These are phyloP conservation scores for Phytopythium cucurbitacearum DNA, from an alignment of 352 stramenopile species.

Conservation along the genomic window DNA sequence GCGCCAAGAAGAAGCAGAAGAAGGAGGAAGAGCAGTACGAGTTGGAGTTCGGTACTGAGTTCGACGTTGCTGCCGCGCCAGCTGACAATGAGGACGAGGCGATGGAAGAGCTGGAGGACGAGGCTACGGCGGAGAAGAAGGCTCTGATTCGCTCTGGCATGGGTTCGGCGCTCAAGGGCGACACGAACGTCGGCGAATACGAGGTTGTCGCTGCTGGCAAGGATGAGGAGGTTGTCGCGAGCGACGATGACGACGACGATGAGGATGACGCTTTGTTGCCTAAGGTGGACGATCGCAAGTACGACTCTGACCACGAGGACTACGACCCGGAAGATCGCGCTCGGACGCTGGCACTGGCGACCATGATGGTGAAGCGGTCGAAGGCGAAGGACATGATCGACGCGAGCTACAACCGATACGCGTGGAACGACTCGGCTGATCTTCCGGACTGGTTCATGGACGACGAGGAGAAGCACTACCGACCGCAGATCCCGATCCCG, in stretches of 20 bases:
- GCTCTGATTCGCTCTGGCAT: constrained; percentile 83
- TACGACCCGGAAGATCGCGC: constrained; percentile 98
- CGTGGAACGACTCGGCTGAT: constrained; percentile 96
- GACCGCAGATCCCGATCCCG: constrained; percentile 96
- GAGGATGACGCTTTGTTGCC: constrained; percentile 34
- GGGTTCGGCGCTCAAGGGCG: constrained; percentile 48
- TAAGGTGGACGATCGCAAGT: constrained; percentile 88
- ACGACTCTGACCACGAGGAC: constrained; percentile 95
- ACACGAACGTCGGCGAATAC: constrained; percentile 20
- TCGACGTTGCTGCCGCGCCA: constrained; percentile 46
- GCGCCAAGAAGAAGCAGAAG: constrained; percentile 67
- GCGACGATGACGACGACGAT: constrained; percentile 30
- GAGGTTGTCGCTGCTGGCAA: constrained; percentile 48
- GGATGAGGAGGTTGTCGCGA: constrained; percentile 21
- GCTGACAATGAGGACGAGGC: constrained; percentile 41
- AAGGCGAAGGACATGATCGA: constrained; percentile 98
- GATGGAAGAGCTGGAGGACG: constrained; percentile 48
- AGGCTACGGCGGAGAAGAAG: constrained; percentile 64
- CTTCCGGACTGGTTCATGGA: constrained; percentile 98
- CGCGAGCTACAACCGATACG: constrained; percentile 98
- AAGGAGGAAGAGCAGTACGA: constrained; percentile 86
- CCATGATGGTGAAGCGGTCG: constrained; percentile 97
- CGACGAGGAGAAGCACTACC: constrained; percentile 96
- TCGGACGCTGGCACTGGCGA: constrained; percentile 94
- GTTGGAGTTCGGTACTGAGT: constrained; percentile 68